These are phyloP conservation scores for Cladosporium sp. DNA, from an alignment of 2,329 filamentous ascomycete species.

Conservation along the genomic window DNA sequence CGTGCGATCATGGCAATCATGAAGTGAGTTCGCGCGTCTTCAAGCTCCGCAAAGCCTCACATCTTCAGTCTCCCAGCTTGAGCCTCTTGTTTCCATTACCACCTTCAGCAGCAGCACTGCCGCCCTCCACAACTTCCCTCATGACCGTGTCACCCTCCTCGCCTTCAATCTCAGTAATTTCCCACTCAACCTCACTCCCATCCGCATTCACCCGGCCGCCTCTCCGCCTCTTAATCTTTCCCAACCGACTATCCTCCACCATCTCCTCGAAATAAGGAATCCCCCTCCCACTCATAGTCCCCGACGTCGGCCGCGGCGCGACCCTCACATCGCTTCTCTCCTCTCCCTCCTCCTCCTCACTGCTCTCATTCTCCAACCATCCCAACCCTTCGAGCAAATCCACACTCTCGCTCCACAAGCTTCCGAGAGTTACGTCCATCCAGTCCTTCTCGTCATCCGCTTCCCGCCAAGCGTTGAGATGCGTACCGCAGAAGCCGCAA, in stretches of 20 bases:
- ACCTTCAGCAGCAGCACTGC: neutral
- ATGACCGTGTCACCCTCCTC: conserved; percentile 12
- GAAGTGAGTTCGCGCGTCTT: too few species aligned
- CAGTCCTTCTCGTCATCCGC: conserved; percentile 50
- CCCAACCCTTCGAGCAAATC: conserved; percentile 69
- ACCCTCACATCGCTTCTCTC: neutral
- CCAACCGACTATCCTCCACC: conserved; percentile 70
- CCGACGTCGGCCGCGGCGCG: neutral
- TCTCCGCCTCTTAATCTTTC: conserved; percentile 60
- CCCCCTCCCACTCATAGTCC: conserved; percentile 40
- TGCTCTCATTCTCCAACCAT: conserved; percentile 47
- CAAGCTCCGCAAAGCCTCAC: too few species aligned
- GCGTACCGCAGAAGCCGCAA: conserved; percentile 88
- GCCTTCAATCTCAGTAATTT: conserved; percentile 64
- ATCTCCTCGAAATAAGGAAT: conserved; percentile 84
- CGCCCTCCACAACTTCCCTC: neutral
- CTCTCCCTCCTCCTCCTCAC: conserved; percentile 27
- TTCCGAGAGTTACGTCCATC: conserved; percentile 78
- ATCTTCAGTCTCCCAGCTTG: conserved; percentile 13
- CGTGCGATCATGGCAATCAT: too few species aligned
- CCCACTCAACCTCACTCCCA: conserved; percentile 73
- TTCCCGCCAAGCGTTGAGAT: conserved; percentile 69
- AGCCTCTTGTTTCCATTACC: conserved; percentile 18
- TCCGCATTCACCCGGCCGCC: conserved; percentile 59
- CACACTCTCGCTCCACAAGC: conserved; percentile 66